phyloP scores from a whole-genome alignment of 2,329 filamentous ascomycete species.

The Cadophora luteo-olivacea region DNA sequence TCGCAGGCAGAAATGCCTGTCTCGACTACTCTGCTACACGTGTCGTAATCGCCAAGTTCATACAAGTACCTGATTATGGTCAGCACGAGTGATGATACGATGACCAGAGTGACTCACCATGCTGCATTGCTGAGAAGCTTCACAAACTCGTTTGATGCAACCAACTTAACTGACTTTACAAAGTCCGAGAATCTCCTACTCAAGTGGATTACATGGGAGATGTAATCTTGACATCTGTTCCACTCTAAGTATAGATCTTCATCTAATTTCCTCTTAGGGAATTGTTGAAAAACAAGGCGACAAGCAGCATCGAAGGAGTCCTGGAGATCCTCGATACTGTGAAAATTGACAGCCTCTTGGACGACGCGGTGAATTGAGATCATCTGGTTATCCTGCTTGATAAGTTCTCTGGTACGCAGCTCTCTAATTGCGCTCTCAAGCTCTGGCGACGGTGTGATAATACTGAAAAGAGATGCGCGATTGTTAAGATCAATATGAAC shows the following conservation, averaged over 20 bases:
- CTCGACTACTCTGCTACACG: not conserved
- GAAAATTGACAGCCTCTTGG: constrained; percentile 37
- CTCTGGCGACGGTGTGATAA: constrained; percentile 22
- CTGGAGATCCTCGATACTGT: constrained; percentile 28
- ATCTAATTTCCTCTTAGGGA: constrained; percentile 29
- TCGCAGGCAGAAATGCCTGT: constrained; percentile 22
- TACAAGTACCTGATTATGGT: constrained; percentile 20
- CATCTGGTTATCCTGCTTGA: constrained; percentile 31
- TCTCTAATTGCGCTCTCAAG: constrained; percentile 32
- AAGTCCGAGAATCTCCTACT: constrained; percentile 21
- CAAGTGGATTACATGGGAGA: constrained; percentile 30
- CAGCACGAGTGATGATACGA: not conserved
- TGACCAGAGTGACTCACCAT: constrained; percentile 6
- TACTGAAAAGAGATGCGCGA: constrained; percentile 22
- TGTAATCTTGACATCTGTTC: constrained; percentile 27
- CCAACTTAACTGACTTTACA: not conserved
- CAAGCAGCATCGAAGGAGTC: constrained; percentile 27
- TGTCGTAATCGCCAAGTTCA: constrained; percentile 30
- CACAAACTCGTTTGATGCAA: constrained; percentile 15
- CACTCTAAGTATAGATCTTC: constrained; percentile 21
- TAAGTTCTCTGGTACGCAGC: constrained; percentile 25
- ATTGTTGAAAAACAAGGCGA: constrained; percentile 30
- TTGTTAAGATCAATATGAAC: constrained; percentile 19
- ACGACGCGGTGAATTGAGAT: constrained; percentile 34
- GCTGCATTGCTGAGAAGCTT: constrained; percentile 28